A percentile compares a stretch with the other conserved stretches of the same genome.
phyloP scores from a whole-genome alignment of 1,284 basidiomycete species.

The Malassezia caprae region DNA sequence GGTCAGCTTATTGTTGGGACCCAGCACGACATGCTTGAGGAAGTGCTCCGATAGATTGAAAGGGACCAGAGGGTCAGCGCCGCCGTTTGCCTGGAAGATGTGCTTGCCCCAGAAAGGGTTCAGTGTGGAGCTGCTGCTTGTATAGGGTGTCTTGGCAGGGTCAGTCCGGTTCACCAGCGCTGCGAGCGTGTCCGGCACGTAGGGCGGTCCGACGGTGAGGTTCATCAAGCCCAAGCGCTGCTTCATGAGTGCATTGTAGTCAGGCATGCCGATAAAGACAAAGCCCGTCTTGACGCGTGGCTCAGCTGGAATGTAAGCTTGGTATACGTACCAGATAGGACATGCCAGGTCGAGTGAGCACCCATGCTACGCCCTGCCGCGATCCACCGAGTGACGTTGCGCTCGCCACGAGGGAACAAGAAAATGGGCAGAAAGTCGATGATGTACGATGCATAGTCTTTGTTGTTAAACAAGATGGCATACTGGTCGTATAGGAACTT shows the following conservation, averaged over 20 bases:
- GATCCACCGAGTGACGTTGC: conserved; percentile 60
- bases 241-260: conserved; percentile 51
- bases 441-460: conserved; percentile 57
- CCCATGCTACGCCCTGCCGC: conserved; percentile 63
- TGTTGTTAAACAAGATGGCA: conserved; percentile 57
- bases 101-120: conserved; percentile 40
- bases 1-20: neutral
- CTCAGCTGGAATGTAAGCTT: conserved; percentile 49
- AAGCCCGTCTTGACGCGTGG: conserved; percentile 61
- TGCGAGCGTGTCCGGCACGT: conserved; percentile 17
- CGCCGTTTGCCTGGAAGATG: conserved; percentile 34
- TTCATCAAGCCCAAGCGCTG: conserved; percentile 16
- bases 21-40: conserved; percentile 27
- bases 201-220: conserved; percentile 17
- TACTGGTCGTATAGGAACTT: conserved; percentile 66
- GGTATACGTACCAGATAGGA: conserved; percentile 48
- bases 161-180: conserved; percentile 16
- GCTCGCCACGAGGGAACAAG: conserved; percentile 63
- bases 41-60: conserved; percentile 36
- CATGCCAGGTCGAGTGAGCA: conserved; percentile 66
- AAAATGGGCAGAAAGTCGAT: conserved; percentile 69
- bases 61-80: conserved; percentile 33
- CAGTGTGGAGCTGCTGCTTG: conserved; percentile 4
- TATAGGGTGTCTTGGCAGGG: conserved; percentile 16
- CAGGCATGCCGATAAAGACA: conserved; percentile 64